Percentiles rank a stretch among this genome's conserved stretches.
Evolutionary conservation across 345 rosid species (phyloP).

Genomic region (Rubroshorea leprosula): DNA sequence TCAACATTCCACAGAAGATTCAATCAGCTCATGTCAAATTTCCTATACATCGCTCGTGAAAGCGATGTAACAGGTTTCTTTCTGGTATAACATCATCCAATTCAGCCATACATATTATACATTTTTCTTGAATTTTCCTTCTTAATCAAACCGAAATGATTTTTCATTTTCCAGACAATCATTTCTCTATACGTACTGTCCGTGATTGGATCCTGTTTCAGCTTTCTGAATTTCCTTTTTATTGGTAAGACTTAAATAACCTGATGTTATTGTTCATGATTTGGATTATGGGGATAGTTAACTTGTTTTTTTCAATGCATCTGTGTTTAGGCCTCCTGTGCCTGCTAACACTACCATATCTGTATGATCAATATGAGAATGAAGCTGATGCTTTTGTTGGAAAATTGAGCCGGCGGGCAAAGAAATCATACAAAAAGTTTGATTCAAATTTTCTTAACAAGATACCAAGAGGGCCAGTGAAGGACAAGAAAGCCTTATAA

Average conservation of each 20-base stretch:
- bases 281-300: too few relatives aligned
- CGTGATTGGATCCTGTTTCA: constrained; percentile 61
- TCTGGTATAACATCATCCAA: constrained; percentile 34
- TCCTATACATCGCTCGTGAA: constrained; percentile 60
- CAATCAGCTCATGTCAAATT: constrained; percentile 35
- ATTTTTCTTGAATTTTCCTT: neutral
- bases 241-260: constrained; percentile 55
- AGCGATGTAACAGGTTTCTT: constrained; percentile 53
- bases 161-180: constrained; percentile 31
- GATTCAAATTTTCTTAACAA: constrained; percentile 60
- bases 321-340: constrained; percentile 39
- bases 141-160: neutral
- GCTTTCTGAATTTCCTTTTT: constrained; percentile 71
- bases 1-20: constrained; percentile 35
- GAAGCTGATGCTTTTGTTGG: constrained; percentile 50
- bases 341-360: constrained; percentile 57
- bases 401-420: constrained; percentile 24
- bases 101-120: too few relatives aligned
- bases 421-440: constrained; percentile 36
- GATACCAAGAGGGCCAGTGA: constrained; percentile 73
- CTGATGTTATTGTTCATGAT: too few relatives aligned
- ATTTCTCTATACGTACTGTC: constrained; percentile 53
- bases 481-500: constrained; percentile 47
- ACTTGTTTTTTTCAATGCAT: too few relatives aligned
- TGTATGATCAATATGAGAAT: constrained; percentile 52